Percentiles rank a stretch among this genome's conserved stretches.
These are phyloP conservation scores for Aspergillaceae sp. DNA, from an alignment of 2,329 filamentous ascomycete genomes.

Conservation along the genomic window DNA sequence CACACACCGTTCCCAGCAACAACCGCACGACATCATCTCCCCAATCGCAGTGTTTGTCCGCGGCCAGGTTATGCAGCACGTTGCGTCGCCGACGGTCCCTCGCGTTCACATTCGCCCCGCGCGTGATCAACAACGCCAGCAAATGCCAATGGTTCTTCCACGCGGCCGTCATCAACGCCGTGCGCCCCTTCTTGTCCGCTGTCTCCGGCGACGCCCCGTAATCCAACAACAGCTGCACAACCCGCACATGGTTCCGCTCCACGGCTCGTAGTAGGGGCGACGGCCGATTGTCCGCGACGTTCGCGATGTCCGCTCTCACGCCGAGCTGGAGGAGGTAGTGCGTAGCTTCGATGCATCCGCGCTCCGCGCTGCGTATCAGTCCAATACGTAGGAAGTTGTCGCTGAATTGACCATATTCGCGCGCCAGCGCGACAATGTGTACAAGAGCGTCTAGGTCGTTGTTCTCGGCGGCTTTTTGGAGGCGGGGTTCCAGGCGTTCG, in stretches of 20 bases:
- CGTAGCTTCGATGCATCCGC: constrained; percentile 23
- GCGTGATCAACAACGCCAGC: constrained; percentile 29
- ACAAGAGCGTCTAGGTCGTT: constrained; percentile 27
- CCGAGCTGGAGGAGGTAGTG: constrained; percentile 30
- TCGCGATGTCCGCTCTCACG: constrained; percentile 28
- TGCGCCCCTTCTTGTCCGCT: constrained; percentile 40
- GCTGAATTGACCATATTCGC: constrained; percentile 27
- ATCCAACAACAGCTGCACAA: constrained; percentile 37
- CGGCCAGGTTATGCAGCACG: constrained; percentile 36
- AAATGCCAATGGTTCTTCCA: constrained; percentile 35
- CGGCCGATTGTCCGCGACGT: constrained; percentile 11
- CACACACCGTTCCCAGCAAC: constrained; percentile 32
- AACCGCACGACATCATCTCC: constrained; percentile 37
- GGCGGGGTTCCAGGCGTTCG: constrained; percentile 33
- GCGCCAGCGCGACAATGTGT: constrained; percentile 24
- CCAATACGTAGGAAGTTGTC: constrained; percentile 33
- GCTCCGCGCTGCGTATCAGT: constrained; percentile 34
- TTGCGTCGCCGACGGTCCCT: constrained; percentile 23
- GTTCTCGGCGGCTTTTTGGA: constrained; percentile 33
- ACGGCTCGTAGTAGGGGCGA: constrained; percentile 32
- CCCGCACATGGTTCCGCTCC: constrained; percentile 34
- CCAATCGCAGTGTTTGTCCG: constrained; percentile 42
- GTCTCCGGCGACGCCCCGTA: constrained; percentile 23
- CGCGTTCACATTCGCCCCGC: constrained; percentile 29
- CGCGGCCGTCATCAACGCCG: constrained; percentile 37